Conservation (phyloP, 345 rosid species). For the Eucalyptus coolabah region DNA sequence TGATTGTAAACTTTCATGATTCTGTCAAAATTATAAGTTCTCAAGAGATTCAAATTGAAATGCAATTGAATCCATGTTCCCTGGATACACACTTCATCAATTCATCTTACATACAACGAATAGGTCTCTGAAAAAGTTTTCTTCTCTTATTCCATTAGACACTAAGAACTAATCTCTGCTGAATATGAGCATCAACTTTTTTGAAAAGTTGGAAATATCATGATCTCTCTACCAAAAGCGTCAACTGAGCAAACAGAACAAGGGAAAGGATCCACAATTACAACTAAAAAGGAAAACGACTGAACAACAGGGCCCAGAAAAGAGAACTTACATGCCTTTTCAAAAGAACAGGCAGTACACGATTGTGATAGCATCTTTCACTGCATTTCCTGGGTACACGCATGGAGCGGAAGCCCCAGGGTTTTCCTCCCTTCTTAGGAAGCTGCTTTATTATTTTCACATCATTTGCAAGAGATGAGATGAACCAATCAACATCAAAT, state of each 20-base stretch:
- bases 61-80: neutral
- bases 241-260: neutral
- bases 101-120: neutral
- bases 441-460: slow-evolving; percentile 80
- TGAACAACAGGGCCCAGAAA: neutral
- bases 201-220: neutral
- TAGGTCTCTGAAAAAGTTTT: neutral
- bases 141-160: neutral
- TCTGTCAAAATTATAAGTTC: neutral
- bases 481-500: slow-evolving; percentile 75
- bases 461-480: slow-evolving; percentile 71
- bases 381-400: slow-evolving; percentile 96
- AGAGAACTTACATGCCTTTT: slow-evolving; percentile 98
- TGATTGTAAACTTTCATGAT: neutral
- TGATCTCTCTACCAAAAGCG: neutral
- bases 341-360: slow-evolving; percentile 84
- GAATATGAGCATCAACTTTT: neutral
- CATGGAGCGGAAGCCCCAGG: slow-evolving; percentile 51
- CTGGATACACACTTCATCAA: neutral
- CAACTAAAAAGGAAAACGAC: neutral
- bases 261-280: neutral
- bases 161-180: neutral
- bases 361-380: slow-evolving; percentile 75
- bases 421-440: slow-evolving; percentile 57
- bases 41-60: neutral